Base-by-base conservation (phyloP, 352 stramenopile species). In the Phytophthora tentaculata region DNA sequence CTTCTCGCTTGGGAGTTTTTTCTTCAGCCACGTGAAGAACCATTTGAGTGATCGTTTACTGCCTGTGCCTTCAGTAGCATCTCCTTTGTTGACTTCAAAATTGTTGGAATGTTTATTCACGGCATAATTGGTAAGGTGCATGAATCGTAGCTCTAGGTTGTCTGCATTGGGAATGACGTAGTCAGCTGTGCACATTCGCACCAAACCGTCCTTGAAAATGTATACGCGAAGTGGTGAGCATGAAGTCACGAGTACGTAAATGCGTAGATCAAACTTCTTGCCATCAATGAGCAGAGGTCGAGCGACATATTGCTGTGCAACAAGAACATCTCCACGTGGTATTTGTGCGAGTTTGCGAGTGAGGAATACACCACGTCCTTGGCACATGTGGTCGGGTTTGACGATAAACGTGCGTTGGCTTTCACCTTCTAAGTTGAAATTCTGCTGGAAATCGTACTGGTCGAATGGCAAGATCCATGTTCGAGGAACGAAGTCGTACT, bases 381-480 rank as follows among this genome's bases (percentile, higher is more conserved):
- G 88, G 52, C 88, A 94, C 54, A 78, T 89, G 70, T 94, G 83
- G 51, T 95, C 92, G 2, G 97, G 97, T 53, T 99, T 99, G 39
- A 99, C 80, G 57, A 99, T 99, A 61, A 97, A 99, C 3, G 94
- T 98, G 43, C 79, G 81, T 59, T 96, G 89, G 49, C 87, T 96
- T n/a, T 88, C 67, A n/a, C 93, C 95, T 48, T 92, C 84, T 14
- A 73, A 68, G 56, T 96, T 89, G 71, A 98, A 98, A 49, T 98
- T 77, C 29, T 87, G 77, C 63, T 95, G 85, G 66, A 99, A 98
- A 26, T 97, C 87, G 51, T 88, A 81, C 47, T 97, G 83, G 64
- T 99, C 95, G 50, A 96, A 91, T 19, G 97, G 97, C n/a, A 99
- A 79, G 28, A 99, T 97, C 89, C 95, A 99, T 19, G 97, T 99